phyloP scores from a whole-genome alignment of 169 alveolate species.

The Plasmodium adleri region DNA sequence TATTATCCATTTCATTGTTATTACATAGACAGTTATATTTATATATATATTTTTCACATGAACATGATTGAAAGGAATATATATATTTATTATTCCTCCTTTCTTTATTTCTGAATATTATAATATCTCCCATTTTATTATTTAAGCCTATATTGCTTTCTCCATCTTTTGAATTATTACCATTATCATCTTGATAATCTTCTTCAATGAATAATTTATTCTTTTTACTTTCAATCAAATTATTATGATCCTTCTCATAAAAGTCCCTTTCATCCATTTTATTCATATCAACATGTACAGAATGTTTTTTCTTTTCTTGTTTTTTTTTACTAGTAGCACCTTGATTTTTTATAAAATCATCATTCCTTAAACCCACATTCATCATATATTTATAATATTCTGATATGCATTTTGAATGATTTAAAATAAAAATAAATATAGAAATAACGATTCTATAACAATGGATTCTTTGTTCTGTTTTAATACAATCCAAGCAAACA shows the following conservation, averaged over 20 bases:
- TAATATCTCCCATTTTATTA: not conserved
- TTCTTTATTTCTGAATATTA: not conserved
- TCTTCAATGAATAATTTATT: not conserved
- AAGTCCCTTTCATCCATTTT: too few species aligned
- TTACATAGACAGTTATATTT: slow-evolving; percentile 35
- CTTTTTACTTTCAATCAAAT: not conserved
- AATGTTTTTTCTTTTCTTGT: not conserved
- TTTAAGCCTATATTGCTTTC: not conserved
- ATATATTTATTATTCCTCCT: slow-evolving; percentile 1
- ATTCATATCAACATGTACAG: not conserved
- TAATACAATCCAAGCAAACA: slow-evolving; percentile 34
- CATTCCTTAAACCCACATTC: slow-evolving; percentile 20
- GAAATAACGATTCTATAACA: slow-evolving; percentile 52
- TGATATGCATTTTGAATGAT: slow-evolving; percentile 70
- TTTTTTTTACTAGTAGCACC: not conserved
- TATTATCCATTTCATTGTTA: slow-evolving; percentile 1
- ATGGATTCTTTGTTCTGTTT: slow-evolving; percentile 32
- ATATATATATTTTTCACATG: slow-evolving; percentile 43
- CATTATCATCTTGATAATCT: not conserved
- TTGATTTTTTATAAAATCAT: slow-evolving; percentile 10
- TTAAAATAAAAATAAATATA: slow-evolving; percentile 51
- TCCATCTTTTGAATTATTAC: not conserved
- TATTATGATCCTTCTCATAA: not conserved
- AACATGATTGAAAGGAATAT: slow-evolving; percentile 32
- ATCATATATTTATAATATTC: slow-evolving; percentile 61